Evolutionary conservation across 2,329 filamentous ascomycete genomes (phyloP).

Genomic region (Taxawa tesnikishii): DNA sequence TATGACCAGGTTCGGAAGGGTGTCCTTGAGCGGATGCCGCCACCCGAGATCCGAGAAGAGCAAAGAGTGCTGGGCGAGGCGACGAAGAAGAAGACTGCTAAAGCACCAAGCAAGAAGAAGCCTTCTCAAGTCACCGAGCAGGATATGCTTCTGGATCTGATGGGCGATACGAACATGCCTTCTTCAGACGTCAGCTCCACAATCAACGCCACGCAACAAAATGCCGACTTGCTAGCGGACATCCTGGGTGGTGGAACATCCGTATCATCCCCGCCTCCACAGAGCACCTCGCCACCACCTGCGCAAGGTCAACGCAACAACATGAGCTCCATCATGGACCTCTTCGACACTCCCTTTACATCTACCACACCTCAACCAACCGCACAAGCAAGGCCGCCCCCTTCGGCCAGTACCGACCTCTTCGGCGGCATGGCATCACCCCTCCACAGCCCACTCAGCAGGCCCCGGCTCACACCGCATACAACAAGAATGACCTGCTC

Average conservation of each 20-base stretch:
- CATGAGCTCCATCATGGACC: slow-evolving; percentile 67
- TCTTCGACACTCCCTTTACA: slow-evolving; percentile 50
- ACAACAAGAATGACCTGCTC: slow-evolving; percentile 73
- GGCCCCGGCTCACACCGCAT: slow-evolving; percentile 51
- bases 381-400: slow-evolving; percentile 20
- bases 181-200: slow-evolving; percentile 41
- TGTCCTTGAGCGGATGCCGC: slow-evolving; percentile 94
- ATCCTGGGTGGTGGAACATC: slow-evolving; percentile 66
- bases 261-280: slow-evolving; percentile 31
- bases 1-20: slow-evolving; percentile 79
- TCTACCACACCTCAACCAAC: slow-evolving; percentile 29
- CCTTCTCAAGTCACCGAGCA: slow-evolving; percentile 76
- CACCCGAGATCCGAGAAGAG: slow-evolving; percentile 92
- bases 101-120: slow-evolving; percentile 57
- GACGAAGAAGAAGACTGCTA: slow-evolving; percentile 36
- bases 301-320: slow-evolving; percentile 20
- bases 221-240: slow-evolving; percentile 78
- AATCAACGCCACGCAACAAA: slow-evolving; percentile 51
- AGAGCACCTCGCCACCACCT: slow-evolving; percentile 15
- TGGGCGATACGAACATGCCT: slow-evolving; percentile 59
- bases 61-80: slow-evolving; percentile 81
- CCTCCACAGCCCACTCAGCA: slow-evolving; percentile 29
- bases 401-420: slow-evolving; percentile 25
- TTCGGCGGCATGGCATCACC: slow-evolving; percentile 35
- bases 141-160: slow-evolving; percentile 82